Conservation (phyloP, 2,329 filamentous ascomycete species). For the Penicillium sclerotiorum region DNA sequence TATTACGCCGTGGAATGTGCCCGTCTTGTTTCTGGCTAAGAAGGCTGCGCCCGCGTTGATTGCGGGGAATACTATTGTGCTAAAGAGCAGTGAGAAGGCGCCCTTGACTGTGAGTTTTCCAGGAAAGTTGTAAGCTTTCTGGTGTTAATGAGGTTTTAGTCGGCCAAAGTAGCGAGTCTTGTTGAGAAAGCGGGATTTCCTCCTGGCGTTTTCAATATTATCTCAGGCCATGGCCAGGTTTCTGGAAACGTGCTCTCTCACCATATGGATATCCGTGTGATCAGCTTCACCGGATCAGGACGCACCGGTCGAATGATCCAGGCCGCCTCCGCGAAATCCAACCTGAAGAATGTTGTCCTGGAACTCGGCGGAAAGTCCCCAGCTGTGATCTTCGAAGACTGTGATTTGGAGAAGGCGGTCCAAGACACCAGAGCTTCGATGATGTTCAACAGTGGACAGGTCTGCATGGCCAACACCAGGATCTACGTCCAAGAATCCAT, state of each 20-base stretch:
- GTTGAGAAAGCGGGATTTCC: slow-evolving; percentile 55
- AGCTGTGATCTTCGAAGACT: slow-evolving; percentile 63
- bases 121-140: neutral
- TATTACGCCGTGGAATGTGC: slow-evolving; percentile 88
- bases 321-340: slow-evolving; percentile 61
- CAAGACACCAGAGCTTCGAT: slow-evolving; percentile 61
- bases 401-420: slow-evolving; percentile 66
- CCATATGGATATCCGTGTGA: slow-evolving; percentile 65
- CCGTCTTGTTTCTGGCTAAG: slow-evolving; percentile 78
- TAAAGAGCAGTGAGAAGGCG: slow-evolving; percentile 68
- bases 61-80: slow-evolving; percentile 61
- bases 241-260: slow-evolving; percentile 58
- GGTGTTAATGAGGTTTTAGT: neutral
- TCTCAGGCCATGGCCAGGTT: slow-evolving; percentile 63
- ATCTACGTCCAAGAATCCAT: slow-evolving; percentile 75
- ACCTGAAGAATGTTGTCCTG: slow-evolving; percentile 66
- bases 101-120: slow-evolving; percentile 46
- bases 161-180: neutral
- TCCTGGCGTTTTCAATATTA: slow-evolving; percentile 61
- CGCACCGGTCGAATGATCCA: slow-evolving; percentile 62
- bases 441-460: slow-evolving; percentile 61
- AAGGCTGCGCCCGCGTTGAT: slow-evolving; percentile 73
- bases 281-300: slow-evolving; percentile 64
- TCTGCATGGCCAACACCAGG: slow-evolving; percentile 62
- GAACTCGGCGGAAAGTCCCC: slow-evolving; percentile 67